A percentile compares a stretch with the other conserved stretches of the same genome.
phyloP scores from a whole-genome alignment of 805 yeast species.

The Metschnikowia aberdeeniae region DNA sequence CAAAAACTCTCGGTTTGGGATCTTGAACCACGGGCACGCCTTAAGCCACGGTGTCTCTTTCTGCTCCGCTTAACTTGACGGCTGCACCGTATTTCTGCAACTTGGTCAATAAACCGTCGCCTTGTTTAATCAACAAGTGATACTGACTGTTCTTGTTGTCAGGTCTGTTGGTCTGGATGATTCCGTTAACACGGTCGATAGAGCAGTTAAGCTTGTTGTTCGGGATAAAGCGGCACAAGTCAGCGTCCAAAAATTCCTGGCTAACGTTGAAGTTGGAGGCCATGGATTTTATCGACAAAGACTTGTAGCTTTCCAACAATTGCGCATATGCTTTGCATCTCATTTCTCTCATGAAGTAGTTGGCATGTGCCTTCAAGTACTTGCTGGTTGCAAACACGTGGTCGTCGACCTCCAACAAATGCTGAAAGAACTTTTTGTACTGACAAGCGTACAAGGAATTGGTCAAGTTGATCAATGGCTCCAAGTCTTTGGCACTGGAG shows the following conservation, averaged over 20 bases:
- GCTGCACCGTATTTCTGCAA: conserved; percentile 97
- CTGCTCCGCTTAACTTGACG: conserved; percentile 91
- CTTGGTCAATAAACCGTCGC: conserved; percentile 88
- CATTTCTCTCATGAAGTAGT: conserved; percentile 85
- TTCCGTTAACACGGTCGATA: conserved; percentile 91
- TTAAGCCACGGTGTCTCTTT: conserved; percentile 31
- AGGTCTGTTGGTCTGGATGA: conserved; percentile 92
- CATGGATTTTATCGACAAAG: conserved; percentile 87
- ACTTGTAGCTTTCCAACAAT: conserved; percentile 88
- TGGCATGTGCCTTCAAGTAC: conserved; percentile 73
- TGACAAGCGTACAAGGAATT: conserved; percentile 87
- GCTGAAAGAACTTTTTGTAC: conserved; percentile 73
- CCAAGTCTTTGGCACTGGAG: conserved; percentile 65
- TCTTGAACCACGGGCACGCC: too few species aligned
- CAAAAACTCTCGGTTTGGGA: too few species aligned
- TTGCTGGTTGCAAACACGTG: conserved; percentile 57
- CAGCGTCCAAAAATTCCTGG: conserved; percentile 80
- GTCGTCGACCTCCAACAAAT: conserved; percentile 73
- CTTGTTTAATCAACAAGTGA: conserved; percentile 81
- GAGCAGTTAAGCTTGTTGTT: conserved; percentile 92
- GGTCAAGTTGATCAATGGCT: conserved; percentile 78
- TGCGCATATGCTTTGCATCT: conserved; percentile 94
- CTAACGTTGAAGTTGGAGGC: conserved; percentile 90
- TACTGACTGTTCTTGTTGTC: conserved; percentile 95
- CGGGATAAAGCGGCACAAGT: conserved; percentile 86